These are phyloP conservation scores for Grigorovia humatica DNA, from an alignment of 805 yeast species.

Conservation along the genomic window DNA sequence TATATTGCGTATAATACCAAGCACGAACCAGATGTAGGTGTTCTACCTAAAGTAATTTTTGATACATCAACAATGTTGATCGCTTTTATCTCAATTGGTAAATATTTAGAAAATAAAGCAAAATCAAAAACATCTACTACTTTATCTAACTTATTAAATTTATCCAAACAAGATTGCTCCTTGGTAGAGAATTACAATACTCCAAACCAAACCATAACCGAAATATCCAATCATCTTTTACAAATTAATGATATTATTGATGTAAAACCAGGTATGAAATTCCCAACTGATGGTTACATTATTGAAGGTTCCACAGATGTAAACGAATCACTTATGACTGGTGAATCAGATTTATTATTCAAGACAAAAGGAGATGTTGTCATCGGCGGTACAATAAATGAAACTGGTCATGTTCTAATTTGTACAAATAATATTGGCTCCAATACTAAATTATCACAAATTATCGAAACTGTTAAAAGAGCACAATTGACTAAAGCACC, in stretches of 20 bases:
- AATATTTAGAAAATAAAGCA: constrained; percentile 83
- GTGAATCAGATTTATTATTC: constrained; percentile 72
- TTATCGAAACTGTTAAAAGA: constrained; percentile 74
- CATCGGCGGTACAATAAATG: constrained; percentile 88
- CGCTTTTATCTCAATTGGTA: constrained; percentile 77
- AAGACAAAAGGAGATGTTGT: constrained; percentile 54
- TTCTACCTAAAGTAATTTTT: constrained; percentile 63
- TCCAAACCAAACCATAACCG: not conserved
- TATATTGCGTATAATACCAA: constrained; percentile 16
- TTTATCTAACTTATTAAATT: constrained; percentile 63
- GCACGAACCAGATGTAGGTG: constrained; percentile 8
- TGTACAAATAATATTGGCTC: constrained; percentile 65
- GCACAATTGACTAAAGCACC: constrained; percentile 89
- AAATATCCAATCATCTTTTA: constrained; percentile 63
- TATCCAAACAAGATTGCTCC: constrained; percentile 69
- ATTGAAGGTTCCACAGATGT: constrained; percentile 70
- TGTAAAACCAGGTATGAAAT: constrained; percentile 73
- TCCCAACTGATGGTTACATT: constrained; percentile 87
- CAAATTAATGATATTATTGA: constrained; percentile 70
- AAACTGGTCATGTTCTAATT: constrained; percentile 60
- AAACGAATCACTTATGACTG: constrained; percentile 85
- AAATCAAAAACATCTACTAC: constrained; percentile 91
- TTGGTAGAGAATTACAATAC: constrained; percentile 32
- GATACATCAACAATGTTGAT: constrained; percentile 83
- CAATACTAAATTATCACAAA: constrained; percentile 77